Conservation (phyloP, 805 yeast species). For the Sugiyamaella mastotermitis region DNA sequence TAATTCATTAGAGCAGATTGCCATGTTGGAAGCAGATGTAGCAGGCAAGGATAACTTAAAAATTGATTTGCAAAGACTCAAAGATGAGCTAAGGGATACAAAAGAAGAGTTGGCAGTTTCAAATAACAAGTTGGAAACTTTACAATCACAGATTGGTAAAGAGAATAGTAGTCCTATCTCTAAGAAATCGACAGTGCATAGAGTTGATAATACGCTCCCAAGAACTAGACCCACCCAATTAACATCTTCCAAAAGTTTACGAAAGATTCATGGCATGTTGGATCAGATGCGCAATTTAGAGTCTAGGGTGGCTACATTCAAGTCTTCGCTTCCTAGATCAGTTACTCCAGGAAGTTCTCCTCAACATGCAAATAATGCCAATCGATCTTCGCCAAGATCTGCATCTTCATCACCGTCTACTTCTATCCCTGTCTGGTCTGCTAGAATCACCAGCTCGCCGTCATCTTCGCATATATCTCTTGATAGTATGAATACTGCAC, state of each 20-base stretch:
- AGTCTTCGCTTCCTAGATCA: slow-evolving; percentile 21
- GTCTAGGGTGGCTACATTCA: slow-evolving; percentile 25
- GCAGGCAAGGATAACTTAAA: slow-evolving; percentile 26
- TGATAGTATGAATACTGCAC: background rate
- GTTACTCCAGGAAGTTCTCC: slow-evolving; percentile 12
- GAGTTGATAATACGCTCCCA: too few relatives aligned
- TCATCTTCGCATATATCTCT: background rate
- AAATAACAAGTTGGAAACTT: background rate
- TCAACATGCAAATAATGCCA: background rate
- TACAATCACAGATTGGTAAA: background rate
- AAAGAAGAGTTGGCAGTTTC: slow-evolving; percentile 26
- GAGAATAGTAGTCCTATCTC: background rate
- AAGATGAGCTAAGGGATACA: slow-evolving; percentile 30
- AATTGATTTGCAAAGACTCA: slow-evolving; percentile 27
- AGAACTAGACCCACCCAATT: slow-evolving; percentile 7
- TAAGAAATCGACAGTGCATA: background rate
- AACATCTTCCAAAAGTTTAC: slow-evolving; percentile 23
- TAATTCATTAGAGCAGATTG: slow-evolving; percentile 33
- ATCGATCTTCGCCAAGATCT: slow-evolving; percentile 1
- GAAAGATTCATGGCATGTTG: slow-evolving; percentile 27
- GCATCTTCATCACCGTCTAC: slow-evolving; percentile 2
- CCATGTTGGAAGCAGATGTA: slow-evolving; percentile 36
- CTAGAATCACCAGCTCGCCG: background rate
- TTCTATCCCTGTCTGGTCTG: slow-evolving; percentile 9
- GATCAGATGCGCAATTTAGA: slow-evolving; percentile 25